Evolutionary conservation across 805 yeast species (phyloP).

Genomic region (Yarrowia alimentaria): DNA sequence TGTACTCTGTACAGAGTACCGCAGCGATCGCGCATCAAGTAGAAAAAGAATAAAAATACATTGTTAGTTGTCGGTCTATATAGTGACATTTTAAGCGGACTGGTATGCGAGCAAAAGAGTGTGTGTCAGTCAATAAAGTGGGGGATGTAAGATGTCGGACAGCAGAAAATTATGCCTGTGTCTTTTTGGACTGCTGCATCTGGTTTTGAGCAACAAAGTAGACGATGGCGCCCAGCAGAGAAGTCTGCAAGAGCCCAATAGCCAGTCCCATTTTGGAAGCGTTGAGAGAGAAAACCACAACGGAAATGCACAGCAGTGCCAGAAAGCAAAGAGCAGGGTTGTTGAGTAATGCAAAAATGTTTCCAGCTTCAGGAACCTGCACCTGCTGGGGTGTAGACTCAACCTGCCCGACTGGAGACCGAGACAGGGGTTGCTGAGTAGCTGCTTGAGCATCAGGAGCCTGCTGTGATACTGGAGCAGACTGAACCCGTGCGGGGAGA

Average conservation of each 20-base stretch:
- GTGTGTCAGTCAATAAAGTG: conserved; percentile 6
- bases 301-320: neutral
- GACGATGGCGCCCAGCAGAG: conserved; percentile 4
- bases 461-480: too few species aligned
- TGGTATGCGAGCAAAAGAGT: neutral
- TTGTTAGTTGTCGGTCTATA: conserved; percentile 18
- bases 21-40: too few species aligned
- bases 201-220: conserved; percentile 7
- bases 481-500: neutral
- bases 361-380: too few species aligned
- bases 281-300: conserved; percentile 8
- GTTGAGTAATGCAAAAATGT: conserved; percentile 4
- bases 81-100: conserved; percentile 1
- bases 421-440: neutral
- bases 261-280: conserved; percentile 10
- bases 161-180: too few species aligned
- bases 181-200: too few species aligned
- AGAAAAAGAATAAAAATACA: conserved; percentile 25
- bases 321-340: neutral
- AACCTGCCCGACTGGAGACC: neutral
- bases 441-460: neutral
- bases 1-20: too few species aligned
- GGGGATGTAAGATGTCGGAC: too few species aligned
- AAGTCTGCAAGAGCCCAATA: conserved; percentile 11
- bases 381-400: too few species aligned